A percentile compares a stretch with the other conserved stretches of the same genome.
These are phyloP conservation scores for Pestalotiopsis sp. DNA, from an alignment of 2,329 filamentous ascomycete species.

Conservation along the genomic window DNA sequence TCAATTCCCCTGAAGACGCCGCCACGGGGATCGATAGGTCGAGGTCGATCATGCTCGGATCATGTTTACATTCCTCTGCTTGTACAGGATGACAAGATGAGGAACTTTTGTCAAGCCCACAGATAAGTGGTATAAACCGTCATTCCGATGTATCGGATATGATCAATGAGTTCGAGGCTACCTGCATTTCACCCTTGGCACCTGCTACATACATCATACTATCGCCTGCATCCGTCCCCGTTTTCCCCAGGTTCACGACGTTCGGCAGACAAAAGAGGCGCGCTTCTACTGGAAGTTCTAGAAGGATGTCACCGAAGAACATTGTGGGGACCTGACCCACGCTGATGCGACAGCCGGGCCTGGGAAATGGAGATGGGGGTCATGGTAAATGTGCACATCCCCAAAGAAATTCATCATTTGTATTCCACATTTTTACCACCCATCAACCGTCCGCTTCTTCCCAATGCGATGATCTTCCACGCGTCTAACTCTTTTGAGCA, in stretches of 20 bases:
- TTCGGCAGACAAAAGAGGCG: conserved; percentile 7
- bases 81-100: too few species aligned
- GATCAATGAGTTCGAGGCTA: neutral
- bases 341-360: conserved; percentile 10
- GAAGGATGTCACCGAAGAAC: conserved; percentile 14
- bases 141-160: neutral
- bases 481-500: conserved; percentile 3
- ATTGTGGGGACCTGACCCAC: neutral
- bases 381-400: neutral
- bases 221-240: neutral
- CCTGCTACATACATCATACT: neutral
- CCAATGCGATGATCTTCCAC: neutral
- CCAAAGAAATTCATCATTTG: neutral
- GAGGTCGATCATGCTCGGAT: too few species aligned
- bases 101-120: neutral
- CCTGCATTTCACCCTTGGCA: conserved; percentile 5
- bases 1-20: too few species aligned
- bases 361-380: neutral
- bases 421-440: neutral
- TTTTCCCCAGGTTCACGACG: conserved; percentile 9
- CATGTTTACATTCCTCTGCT: too few species aligned
- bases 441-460: neutral
- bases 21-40: too few species aligned
- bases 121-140: neutral
- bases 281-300: conserved; percentile 9